Evolutionary conservation across 345 rosid species (phyloP).

Genomic region (Brassica juncea): DNA sequence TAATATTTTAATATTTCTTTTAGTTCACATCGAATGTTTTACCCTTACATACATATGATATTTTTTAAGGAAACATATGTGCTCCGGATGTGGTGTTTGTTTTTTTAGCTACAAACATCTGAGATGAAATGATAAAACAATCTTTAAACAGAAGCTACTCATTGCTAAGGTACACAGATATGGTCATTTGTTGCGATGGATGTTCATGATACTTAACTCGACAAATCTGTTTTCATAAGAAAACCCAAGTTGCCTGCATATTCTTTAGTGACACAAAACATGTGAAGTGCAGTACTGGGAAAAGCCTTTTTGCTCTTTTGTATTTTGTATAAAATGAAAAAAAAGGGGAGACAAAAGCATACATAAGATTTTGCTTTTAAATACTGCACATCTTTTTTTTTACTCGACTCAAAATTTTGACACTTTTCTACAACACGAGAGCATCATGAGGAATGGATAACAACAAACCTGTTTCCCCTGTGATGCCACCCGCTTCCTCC

Average conservation of each 20-base stretch:
- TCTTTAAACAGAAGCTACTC: not conserved
- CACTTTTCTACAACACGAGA: constrained; percentile 38
- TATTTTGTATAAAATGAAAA: not conserved
- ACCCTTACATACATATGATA: too few relatives aligned
- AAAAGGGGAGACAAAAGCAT: not conserved
- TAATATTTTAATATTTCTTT: too few relatives aligned
- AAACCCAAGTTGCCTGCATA: too few relatives aligned
- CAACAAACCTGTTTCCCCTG: constrained; percentile 34
- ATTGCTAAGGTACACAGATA: not conserved
- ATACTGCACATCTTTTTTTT: constrained; percentile 35
- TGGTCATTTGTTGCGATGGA: not conserved
- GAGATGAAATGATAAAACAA: not conserved
- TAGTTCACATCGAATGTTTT: too few relatives aligned
- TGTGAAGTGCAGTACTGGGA: not conserved
- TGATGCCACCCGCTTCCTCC: constrained; percentile 23
- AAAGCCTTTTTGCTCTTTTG: not conserved
- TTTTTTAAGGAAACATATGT: too few relatives aligned
- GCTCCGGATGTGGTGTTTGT: too few relatives aligned
- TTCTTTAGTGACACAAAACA: too few relatives aligned
- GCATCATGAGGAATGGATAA: constrained; percentile 20
- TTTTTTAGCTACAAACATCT: too few relatives aligned
- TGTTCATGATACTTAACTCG: not conserved
- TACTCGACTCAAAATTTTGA: constrained; percentile 21
- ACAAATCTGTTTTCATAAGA: not conserved
- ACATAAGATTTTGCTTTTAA: not conserved